Conservation (phyloP, 768 basidiomycete species). For the Russula virescens region DNA sequence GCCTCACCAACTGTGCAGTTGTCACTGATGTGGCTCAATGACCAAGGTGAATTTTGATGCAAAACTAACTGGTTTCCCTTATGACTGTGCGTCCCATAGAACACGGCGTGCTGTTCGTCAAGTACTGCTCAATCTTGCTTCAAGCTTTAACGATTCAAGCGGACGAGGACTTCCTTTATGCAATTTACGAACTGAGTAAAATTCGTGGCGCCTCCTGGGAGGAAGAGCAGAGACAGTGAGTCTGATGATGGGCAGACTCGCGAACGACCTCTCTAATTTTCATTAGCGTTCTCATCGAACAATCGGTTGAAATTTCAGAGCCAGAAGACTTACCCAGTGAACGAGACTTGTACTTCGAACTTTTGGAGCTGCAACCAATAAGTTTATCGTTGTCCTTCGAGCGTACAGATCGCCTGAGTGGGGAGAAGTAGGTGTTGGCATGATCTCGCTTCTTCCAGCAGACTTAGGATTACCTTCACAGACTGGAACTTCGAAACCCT, state of each 20-base stretch:
- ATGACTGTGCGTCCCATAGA: conserved; percentile 41
- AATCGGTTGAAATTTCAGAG: conserved; percentile 63
- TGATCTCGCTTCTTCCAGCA: background rate
- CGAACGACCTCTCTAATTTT: background rate
- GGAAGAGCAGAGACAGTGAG: conserved; percentile 68
- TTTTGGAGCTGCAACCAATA: conserved; percentile 91
- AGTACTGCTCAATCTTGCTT: conserved; percentile 90
- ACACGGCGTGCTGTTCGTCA: conserved; percentile 97
- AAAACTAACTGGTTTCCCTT: background rate
- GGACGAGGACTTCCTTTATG: conserved; percentile 95
- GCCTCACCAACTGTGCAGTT: conserved; percentile 86
- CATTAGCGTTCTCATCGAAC: conserved; percentile 62
- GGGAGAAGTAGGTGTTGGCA: conserved; percentile 65
- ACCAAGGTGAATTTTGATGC: conserved; percentile 59
- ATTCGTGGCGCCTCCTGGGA: conserved; percentile 92
- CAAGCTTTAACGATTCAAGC: conserved; percentile 93
- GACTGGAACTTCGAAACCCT: conserved; percentile 80
- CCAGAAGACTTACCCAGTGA: conserved; percentile 61
- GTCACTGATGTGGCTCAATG: conserved; percentile 86
- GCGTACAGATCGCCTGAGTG: conserved; percentile 90
- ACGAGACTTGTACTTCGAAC: conserved; percentile 90
- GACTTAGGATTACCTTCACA: conserved; percentile 27
- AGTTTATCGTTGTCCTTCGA: conserved; percentile 92
- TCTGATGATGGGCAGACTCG: conserved; percentile 11
- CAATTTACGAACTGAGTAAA: conserved; percentile 86